Conservation (phyloP, 1,284 basidiomycete genomes). For the Athelia sp. region DNA sequence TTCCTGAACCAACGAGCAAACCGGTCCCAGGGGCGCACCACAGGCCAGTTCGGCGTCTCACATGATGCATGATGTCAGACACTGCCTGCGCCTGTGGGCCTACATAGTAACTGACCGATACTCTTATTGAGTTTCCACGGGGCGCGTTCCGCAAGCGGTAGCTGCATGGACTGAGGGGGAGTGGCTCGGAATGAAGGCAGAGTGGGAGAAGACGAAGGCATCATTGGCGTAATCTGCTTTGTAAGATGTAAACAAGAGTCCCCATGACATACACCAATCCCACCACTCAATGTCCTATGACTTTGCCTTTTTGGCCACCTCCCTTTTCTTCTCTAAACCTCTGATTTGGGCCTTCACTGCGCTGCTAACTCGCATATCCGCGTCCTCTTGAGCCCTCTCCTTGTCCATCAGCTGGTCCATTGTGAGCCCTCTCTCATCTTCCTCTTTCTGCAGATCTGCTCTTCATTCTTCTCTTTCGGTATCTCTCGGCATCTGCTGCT, state of each 20-base stretch:
- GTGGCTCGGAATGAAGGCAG: slow-evolving; percentile 37
- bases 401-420: slow-evolving; percentile 79
- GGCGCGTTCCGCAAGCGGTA: too few species aligned
- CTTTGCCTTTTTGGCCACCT: slow-evolving; percentile 27
- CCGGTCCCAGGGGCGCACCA: too few species aligned
- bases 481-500: slow-evolving; percentile 18
- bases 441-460: slow-evolving; percentile 46
- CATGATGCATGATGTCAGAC: too few species aligned
- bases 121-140: too few species aligned
- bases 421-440: slow-evolving; percentile 74
- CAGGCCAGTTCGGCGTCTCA: too few species aligned
- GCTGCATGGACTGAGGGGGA: slow-evolving; percentile 72
- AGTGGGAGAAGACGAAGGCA: slow-evolving; percentile 12
- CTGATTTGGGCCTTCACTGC: slow-evolving; percentile 62
- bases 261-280: too few species aligned
- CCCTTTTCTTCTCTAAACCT: slow-evolving; percentile 51
- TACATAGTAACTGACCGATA: too few species aligned
- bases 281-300: too few species aligned
- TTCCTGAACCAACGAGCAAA: too few species aligned
- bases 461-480: slow-evolving; percentile 37
- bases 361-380: slow-evolving; percentile 67
- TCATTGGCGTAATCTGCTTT: background rate
- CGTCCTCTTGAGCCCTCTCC: slow-evolving; percentile 79
- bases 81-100: too few species aligned
- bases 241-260: too few species aligned